Conservation (phyloP, 2,329 filamentous ascomycete species). For the Alternaria ethzedia region DNA sequence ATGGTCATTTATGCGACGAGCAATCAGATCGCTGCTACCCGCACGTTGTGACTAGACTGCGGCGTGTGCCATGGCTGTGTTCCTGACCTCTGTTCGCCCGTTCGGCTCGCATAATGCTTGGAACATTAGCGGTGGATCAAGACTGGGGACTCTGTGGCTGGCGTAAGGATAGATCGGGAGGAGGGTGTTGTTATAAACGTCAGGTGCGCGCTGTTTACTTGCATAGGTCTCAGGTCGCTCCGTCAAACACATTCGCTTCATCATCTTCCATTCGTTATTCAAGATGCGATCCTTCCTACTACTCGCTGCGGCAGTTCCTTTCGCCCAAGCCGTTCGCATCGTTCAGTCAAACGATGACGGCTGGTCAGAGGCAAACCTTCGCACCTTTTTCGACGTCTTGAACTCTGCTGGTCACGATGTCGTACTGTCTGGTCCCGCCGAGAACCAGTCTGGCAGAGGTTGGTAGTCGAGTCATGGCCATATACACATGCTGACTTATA, state of each 20-base stretch:
- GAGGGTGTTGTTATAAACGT: slow-evolving; percentile 17
- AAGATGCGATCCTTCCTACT: slow-evolving; percentile 36
- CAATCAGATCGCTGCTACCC: slow-evolving; percentile 32
- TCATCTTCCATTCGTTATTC: slow-evolving; percentile 45
- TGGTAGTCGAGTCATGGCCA: slow-evolving; percentile 12
- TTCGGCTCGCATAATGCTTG: slow-evolving; percentile 6
- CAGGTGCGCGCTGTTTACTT: neutral
- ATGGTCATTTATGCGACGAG: slow-evolving; percentile 27
- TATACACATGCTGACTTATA: slow-evolving; percentile 7
- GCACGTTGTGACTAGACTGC: slow-evolving; percentile 22
- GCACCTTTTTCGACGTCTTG: slow-evolving; percentile 65
- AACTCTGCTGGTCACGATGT: slow-evolving; percentile 64
- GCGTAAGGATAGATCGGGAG: neutral
- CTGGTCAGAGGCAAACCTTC: slow-evolving; percentile 73
- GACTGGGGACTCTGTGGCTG: neutral
- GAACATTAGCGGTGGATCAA: neutral
- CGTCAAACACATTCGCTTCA: slow-evolving; percentile 5
- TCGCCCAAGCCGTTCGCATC: slow-evolving; percentile 40
- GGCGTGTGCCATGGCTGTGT: slow-evolving; percentile 8
- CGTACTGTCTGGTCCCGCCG: slow-evolving; percentile 69
- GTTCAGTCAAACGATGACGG: slow-evolving; percentile 75
- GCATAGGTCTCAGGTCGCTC: neutral
- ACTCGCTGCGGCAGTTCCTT: slow-evolving; percentile 32
- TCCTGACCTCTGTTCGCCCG: neutral
- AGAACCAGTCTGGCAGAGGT: slow-evolving; percentile 70